Percentiles rank a stretch among this genome's conserved stretches.
These are phyloP conservation scores for Rhizophora apiculata DNA, from an alignment of 345 rosid species.

Conservation along the genomic window DNA sequence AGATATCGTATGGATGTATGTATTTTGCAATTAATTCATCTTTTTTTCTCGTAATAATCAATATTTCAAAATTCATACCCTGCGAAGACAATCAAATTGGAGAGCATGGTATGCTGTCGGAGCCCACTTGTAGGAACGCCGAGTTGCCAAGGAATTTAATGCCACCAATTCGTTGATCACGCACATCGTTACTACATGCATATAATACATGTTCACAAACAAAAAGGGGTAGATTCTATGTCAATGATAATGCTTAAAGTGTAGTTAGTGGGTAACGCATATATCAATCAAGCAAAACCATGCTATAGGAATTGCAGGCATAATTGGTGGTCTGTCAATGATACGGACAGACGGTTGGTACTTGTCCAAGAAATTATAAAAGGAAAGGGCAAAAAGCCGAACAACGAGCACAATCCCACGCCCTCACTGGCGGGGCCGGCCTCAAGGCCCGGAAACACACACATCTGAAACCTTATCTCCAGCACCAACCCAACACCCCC, in stretches of 20 bases:
- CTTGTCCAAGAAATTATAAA: conserved; percentile 1
- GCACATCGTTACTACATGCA: no score
- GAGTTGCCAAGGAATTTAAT: no score
- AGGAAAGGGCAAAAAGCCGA: conserved; percentile 24
- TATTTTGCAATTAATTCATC: background rate
- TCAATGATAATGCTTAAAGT: conserved; percentile 19
- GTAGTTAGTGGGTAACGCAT: conserved; percentile 31
- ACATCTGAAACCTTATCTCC: conserved; percentile 49
- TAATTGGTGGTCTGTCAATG: conserved; percentile 25
- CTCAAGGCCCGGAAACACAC: conserved; percentile 30
- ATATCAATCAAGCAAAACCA: conserved; percentile 24
- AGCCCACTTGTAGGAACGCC: no score
- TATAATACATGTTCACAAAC: no score
- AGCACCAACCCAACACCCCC: conserved; percentile 21
- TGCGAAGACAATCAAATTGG: no score
- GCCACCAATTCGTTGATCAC: no score
- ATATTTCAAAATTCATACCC: no score
- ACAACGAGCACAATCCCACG: conserved; percentile 32
- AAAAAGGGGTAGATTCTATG: conserved; percentile 7
- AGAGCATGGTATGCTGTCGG: no score
- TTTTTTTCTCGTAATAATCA: no score
- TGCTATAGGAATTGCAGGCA: conserved; percentile 23
- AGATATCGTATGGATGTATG: no score
- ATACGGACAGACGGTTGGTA: conserved; percentile 22
- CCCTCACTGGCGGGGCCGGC: conserved; percentile 28